Percentiles rank a stretch among this genome's conserved stretches.
phyloP scores from a whole-genome alignment of 208 protist species.

The Acanthamoeba lugdunensis region DNA sequence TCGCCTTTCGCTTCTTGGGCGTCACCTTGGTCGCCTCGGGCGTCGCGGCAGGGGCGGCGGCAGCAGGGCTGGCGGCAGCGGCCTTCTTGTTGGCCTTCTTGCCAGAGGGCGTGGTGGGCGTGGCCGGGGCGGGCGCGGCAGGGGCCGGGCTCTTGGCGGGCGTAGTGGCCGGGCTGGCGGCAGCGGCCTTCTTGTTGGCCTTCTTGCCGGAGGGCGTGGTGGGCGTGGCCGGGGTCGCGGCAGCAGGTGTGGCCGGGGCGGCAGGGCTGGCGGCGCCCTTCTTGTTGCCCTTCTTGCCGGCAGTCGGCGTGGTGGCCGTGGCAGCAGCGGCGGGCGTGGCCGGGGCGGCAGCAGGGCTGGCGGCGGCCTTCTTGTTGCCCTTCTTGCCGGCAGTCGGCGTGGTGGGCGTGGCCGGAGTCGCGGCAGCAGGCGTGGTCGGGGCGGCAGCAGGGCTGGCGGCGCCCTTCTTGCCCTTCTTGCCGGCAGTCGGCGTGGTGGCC shows the following conservation, averaged over 20 bases:
- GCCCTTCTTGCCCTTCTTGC: too few species aligned
- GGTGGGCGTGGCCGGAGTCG: not conserved
- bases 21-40: not conserved
- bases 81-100: too few species aligned
- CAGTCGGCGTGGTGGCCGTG: not conserved
- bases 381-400: not conserved
- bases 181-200: too few species aligned
- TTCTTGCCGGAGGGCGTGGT: not conserved
- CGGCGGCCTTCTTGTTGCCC: too few species aligned
- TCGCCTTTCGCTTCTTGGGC: constrained; percentile 15
- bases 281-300: too few species aligned
- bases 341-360: too few species aligned
- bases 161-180: not conserved
- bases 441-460: not conserved
- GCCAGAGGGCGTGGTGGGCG: not conserved
- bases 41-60: not conserved
- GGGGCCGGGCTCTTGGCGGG: not conserved
- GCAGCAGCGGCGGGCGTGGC: not conserved
- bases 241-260: not conserved
- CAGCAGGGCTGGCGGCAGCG: not conserved
- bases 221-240: not conserved
- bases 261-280: not conserved
- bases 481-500: not conserved
- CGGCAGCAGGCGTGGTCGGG: not conserved
- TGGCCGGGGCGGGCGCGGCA: not conserved